These are phyloP conservation scores for Cunninghamia lanceolata DNA, from an alignment of 75 land plant species.

Conservation along the genomic window DNA sequence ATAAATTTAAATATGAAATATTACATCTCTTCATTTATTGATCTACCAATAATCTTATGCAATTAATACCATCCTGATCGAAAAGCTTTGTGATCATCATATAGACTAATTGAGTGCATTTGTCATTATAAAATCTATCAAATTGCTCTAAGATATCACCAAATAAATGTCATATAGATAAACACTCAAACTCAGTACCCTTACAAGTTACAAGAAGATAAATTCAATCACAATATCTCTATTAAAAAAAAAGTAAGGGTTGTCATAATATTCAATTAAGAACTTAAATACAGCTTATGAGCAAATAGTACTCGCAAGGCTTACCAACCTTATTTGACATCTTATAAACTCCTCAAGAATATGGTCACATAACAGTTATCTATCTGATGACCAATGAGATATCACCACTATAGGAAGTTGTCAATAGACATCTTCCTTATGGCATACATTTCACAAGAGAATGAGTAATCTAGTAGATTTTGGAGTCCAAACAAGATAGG, in stretches of 20 bases:
- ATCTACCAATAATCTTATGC: background rate
- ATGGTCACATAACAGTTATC: background rate
- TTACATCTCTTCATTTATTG: background rate
- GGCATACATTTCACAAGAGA: background rate
- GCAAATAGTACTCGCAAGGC: background rate
- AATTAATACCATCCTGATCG: background rate
- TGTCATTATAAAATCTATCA: background rate
- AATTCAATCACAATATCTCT: background rate
- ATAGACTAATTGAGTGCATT: background rate
- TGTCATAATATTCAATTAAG: background rate
- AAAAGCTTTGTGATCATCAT: background rate
- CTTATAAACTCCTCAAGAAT: background rate
- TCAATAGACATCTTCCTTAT: background rate
- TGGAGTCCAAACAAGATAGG: background rate
- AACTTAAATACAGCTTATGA: background rate
- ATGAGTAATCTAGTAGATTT: background rate
- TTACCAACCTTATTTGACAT: background rate
- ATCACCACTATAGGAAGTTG: background rate
- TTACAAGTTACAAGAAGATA: background rate
- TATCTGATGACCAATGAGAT: background rate
- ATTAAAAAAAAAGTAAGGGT: background rate
- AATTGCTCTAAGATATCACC: background rate
- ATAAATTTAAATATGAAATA: background rate
- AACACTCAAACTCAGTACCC: background rate
- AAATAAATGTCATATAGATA: background rate